Base-by-base conservation (phyloP, 306 rosid genomes). In the Cotoneaster glaucophyllus region DNA sequence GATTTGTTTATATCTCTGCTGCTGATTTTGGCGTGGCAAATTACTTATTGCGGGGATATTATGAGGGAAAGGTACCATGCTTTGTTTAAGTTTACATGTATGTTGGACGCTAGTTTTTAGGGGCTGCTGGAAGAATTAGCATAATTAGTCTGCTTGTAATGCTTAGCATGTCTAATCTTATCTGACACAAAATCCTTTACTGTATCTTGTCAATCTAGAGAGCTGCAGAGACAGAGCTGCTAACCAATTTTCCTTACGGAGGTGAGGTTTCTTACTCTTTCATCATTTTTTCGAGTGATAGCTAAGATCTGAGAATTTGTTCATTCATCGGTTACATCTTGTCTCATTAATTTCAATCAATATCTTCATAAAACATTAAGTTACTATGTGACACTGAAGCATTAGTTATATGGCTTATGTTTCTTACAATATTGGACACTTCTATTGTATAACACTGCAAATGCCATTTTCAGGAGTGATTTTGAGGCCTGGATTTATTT, bases 401-500 rank as follows among this genome's bases (percentile, higher is more conserved):
- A 80, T 44, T 67, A 32, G 37, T 31, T 31, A 11, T 53, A 28
- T 9, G 19, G 11, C 64, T 34, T 21, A 24, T 29, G 21, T 53
- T 52, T 50, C 24, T 31, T 31, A 52, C n/a, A 8, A 17, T 64
- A 29, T 17, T 9, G 44, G 44, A 29, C 13, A 1, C 68, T 34
- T 71, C 4, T 32, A 11, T 31, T 45, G 5, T 12, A 7, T 69
- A 12, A n/a, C 19, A 31, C 10, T 41, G 10, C 64, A 11, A 70
- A 32, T 87, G 79, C 61, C 71, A 41, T 76, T 2, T 85, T 72
- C 93, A 95, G 98, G 98, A 83, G 88, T 95, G 84, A 81, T 95
- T 81, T 81, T 95, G 88, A 92, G 97, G 82, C 97, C 97, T 21
- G 98, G 97, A 34, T 92, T 95, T 88, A 92, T 95, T 67, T 89